Conservation (phyloP, 345 rosid species). For the Rubroshorea leprosula region DNA sequence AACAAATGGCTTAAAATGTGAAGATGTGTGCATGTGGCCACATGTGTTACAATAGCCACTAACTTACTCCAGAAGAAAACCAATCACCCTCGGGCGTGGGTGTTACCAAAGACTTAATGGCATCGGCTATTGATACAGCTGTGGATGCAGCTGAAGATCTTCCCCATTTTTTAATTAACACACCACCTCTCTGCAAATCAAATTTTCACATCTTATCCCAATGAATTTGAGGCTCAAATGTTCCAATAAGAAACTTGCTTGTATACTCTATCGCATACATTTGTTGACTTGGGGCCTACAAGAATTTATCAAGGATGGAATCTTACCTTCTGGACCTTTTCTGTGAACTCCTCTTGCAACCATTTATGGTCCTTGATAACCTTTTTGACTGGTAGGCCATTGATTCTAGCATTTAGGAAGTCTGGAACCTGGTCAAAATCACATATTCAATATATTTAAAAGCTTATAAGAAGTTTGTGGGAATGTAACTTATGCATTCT, state of each 20-base stretch:
- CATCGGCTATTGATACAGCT: slow-evolving; percentile 84
- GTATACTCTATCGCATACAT: no score
- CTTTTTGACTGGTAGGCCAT: slow-evolving; percentile 80
- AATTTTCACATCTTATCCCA: slow-evolving; percentile 3
- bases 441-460: not conserved
- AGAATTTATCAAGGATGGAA: no score
- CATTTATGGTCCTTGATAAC: slow-evolving; percentile 86
- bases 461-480: not conserved
- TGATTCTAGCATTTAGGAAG: slow-evolving; percentile 83
- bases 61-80: slow-evolving; percentile 89
- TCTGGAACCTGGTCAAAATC: slow-evolving; percentile 72
- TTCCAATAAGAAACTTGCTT: not conserved
- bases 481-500: not conserved
- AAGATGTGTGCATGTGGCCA: not conserved
- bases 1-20: not conserved
- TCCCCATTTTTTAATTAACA: slow-evolving; percentile 94
- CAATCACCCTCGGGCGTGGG: slow-evolving; percentile 97
- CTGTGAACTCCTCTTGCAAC: slow-evolving; percentile 95
- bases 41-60: not conserved
- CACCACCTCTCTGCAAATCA: slow-evolving; percentile 83
- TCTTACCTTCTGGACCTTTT: slow-evolving; percentile 79
- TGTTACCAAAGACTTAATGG: slow-evolving; percentile 78
- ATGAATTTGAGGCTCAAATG: no score
- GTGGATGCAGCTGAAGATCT: slow-evolving; percentile 99
- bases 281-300: no score